These are phyloP conservation scores for Leishmania guyanensis DNA, from an alignment of 208 protist species.

Conservation along the genomic window DNA sequence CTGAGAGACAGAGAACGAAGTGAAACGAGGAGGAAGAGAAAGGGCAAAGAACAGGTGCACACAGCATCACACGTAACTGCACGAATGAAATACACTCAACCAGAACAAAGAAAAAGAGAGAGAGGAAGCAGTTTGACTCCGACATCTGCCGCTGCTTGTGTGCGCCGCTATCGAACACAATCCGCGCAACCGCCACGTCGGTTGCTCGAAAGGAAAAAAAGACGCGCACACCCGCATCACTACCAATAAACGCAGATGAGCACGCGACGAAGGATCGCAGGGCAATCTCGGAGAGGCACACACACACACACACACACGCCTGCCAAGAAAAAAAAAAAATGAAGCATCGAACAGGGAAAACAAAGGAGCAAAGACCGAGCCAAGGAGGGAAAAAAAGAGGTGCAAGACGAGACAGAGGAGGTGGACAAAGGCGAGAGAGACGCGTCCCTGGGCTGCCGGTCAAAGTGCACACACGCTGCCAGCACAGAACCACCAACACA, in stretches of 20 bases:
- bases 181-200: slow-evolving; percentile 2
- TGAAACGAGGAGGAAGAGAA: neutral
- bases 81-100: neutral
- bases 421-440: neutral
- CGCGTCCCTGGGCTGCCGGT: neutral
- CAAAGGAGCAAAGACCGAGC: neutral
- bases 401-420: neutral
- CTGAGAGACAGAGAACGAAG: neutral
- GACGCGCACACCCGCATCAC: neutral
- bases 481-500: neutral
- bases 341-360: neutral
- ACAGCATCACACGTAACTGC: slow-evolving; percentile 3
- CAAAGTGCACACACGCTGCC: neutral
- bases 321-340: neutral
- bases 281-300: neutral
- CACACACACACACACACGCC: neutral
- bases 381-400: neutral
- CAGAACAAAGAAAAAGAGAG: neutral
- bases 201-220: neutral
- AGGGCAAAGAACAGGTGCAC: neutral
- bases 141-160: neutral
- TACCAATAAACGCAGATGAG: neutral
- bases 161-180: neutral
- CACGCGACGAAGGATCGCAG: neutral
- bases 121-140: neutral